Evolutionary conservation across 495 filamentous ascomycete genomes (phyloP).

Genomic region (Penicillium macrosclerotiorum): DNA sequence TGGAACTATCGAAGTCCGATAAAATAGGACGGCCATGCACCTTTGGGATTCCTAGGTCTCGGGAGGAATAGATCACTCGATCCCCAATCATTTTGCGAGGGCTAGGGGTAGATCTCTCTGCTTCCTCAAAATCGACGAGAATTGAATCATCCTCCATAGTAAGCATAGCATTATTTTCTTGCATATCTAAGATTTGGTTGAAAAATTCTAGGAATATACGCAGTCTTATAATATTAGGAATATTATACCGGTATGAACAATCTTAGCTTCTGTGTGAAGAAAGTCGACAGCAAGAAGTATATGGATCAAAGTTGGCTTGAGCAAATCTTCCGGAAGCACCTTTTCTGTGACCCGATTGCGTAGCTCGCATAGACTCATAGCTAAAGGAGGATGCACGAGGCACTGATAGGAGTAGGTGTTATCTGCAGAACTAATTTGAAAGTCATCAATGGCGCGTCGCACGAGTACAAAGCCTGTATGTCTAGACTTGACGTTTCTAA

Average conservation of each 20-base stretch:
- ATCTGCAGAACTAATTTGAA: slow-evolving; percentile 18
- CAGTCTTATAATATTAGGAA: not conserved
- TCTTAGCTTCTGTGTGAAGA: slow-evolving; percentile 27
- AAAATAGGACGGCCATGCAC: slow-evolving; percentile 19
- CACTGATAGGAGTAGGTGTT: slow-evolving; percentile 19
- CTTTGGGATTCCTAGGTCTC: slow-evolving; percentile 4
- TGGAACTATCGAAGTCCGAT: slow-evolving; percentile 31
- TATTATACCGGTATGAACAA: slow-evolving; percentile 42
- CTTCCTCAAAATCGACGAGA: slow-evolving; percentile 25
- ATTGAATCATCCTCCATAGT: slow-evolving; percentile 30
- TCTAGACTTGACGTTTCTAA: slow-evolving; percentile 8
- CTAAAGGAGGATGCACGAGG: slow-evolving; percentile 30
- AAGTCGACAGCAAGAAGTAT: slow-evolving; percentile 35
- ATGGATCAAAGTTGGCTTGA: slow-evolving; percentile 21
- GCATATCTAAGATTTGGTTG: slow-evolving; percentile 22
- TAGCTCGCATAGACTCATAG: slow-evolving; percentile 19
- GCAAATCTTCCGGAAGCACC: slow-evolving; percentile 6
- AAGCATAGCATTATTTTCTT: slow-evolving; percentile 29
- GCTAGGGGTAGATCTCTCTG: slow-evolving; percentile 19
- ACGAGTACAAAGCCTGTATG: slow-evolving; percentile 19
- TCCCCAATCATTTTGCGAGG: slow-evolving; percentile 16
- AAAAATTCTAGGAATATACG: not conserved
- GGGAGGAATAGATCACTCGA: slow-evolving; percentile 25
- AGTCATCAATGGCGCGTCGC: slow-evolving; percentile 15
- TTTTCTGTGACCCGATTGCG: slow-evolving; percentile 5